Conservation (phyloP, 1,284 basidiomycete species). For the Puccinia triticina region DNA sequence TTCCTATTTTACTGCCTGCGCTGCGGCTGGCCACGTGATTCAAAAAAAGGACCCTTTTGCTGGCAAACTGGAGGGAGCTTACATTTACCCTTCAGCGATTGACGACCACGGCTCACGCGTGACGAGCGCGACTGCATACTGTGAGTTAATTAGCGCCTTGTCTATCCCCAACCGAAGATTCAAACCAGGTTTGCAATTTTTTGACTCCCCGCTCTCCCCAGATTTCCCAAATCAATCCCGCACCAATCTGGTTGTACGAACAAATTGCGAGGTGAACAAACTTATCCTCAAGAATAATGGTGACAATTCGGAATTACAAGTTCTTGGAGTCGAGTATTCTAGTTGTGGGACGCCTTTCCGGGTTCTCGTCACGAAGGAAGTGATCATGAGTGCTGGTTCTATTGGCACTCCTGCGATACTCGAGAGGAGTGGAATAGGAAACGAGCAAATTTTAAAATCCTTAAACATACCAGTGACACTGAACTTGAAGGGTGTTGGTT, state of each 20-base stretch:
- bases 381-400: constrained; percentile 56
- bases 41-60: constrained; percentile 3
- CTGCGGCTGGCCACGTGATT: not conserved
- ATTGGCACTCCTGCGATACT: constrained; percentile 57
- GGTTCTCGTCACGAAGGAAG: constrained; percentile 53
- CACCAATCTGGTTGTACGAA: constrained; percentile 22
- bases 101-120: constrained; percentile 21
- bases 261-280: constrained; percentile 20
- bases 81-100: constrained; percentile 43
- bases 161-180: not conserved
- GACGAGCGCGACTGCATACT: constrained; percentile 49
- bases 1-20: constrained; percentile 15
- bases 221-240: constrained; percentile 34
- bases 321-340: constrained; percentile 36
- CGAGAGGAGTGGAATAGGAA: constrained; percentile 57
- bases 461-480: constrained; percentile 52
- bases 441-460: constrained; percentile 48
- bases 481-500: constrained; percentile 54
- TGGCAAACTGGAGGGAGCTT: constrained; percentile 34
- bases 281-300: constrained; percentile 16
- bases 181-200: not conserved
- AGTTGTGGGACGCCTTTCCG: not conserved
- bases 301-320: not conserved
- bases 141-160: constrained; percentile 12
- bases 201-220: not conserved